These are phyloP conservation scores for Ambrosiella beaveri DNA, from an alignment of 2,329 filamentous ascomycete species.

Conservation along the genomic window DNA sequence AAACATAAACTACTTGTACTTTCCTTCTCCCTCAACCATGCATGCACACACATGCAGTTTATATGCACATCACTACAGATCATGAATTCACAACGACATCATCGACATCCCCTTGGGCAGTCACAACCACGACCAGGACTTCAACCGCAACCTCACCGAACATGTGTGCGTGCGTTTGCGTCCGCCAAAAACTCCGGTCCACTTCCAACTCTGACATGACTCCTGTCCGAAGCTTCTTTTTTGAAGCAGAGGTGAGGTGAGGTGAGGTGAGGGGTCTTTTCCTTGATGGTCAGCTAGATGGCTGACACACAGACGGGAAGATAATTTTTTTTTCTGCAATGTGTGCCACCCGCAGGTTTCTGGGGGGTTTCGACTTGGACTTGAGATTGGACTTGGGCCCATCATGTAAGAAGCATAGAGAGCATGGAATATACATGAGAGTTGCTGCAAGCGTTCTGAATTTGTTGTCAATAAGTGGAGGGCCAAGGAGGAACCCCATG, in stretches of 20 bases:
- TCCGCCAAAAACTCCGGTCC: neutral
- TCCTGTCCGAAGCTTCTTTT: no score
- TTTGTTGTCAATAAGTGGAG: neutral
- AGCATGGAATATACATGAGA: neutral
- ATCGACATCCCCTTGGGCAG: neutral
- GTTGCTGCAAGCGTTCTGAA: neutral
- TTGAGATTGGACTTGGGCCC: neutral
- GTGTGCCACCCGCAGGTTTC: neutral
- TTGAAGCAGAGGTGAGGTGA: neutral
- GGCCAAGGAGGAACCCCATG: neutral
- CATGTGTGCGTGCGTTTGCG: neutral
- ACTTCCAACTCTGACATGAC: neutral
- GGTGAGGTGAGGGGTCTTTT: neutral
- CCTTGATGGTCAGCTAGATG: neutral
- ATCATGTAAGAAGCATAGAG: neutral
- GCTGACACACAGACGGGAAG: neutral
- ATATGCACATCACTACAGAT: no score
- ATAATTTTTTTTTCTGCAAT: neutral
- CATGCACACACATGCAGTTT: no score
- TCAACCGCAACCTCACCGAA: neutral
- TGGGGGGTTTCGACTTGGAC: neutral
- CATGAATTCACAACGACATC: no score
- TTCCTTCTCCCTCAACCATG: neutral
- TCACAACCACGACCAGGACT: neutral
- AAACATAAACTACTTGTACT: neutral